A percentile compares a stretch with the other conserved stretches of the same genome.
Evolutionary conservation across 1,284 basidiomycete genomes (phyloP).

Genomic region (Malassezia psittaci): DNA sequence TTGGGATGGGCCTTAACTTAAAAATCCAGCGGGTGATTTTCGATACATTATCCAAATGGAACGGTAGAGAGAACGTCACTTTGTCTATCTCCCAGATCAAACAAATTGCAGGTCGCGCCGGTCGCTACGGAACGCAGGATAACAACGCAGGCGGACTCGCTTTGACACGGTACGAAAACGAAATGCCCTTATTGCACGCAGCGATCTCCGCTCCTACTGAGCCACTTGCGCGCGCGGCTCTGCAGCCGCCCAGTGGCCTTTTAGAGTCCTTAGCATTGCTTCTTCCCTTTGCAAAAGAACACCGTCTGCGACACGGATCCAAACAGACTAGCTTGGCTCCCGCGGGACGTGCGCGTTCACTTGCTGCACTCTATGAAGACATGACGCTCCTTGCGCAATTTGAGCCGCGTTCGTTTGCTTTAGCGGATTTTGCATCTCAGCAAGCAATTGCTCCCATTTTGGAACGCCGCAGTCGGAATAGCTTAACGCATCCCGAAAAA

Average conservation of each 20-base stretch:
- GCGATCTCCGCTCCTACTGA: conserved; percentile 51
- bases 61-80: conserved; percentile 55
- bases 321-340: neutral
- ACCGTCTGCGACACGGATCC: conserved; percentile 20
- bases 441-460: conserved; percentile 44
- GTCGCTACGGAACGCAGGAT: conserved; percentile 64
- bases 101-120: conserved; percentile 91
- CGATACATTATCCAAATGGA: conserved; percentile 62
- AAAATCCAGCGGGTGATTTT: conserved; percentile 89
- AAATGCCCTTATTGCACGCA: conserved; percentile 58
- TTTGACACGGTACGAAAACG: conserved; percentile 61
- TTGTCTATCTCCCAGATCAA: conserved; percentile 76
- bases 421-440: conserved; percentile 47
- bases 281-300: conserved; percentile 42
- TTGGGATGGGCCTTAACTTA: conserved; percentile 91
- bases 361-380: conserved; percentile 51
- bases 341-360: conserved; percentile 37
- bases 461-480: conserved; percentile 48
- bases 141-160: conserved; percentile 33
- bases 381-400: conserved; percentile 53
- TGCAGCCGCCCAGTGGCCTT: conserved; percentile 47
- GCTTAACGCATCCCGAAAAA: conserved; percentile 54
- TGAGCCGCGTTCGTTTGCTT: conserved; percentile 52
- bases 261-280: conserved; percentile 49
- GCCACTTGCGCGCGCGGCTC: conserved; percentile 50